Conservation (phyloP, 2,329 filamentous ascomycete species). For the Tolypocladium ophioglossoides region DNA sequence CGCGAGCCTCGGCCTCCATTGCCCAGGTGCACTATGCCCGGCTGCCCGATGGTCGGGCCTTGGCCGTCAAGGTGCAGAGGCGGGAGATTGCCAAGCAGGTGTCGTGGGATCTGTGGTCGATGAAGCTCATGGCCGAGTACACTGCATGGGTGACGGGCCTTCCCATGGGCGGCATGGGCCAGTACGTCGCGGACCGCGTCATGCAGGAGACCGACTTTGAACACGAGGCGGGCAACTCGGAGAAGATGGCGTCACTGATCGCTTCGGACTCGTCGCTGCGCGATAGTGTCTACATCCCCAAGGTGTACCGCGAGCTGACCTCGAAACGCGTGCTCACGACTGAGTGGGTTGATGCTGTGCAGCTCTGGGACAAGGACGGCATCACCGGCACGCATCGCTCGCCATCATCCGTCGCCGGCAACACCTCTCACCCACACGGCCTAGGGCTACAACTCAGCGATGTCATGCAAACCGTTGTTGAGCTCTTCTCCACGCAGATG, state of each 20-base stretch:
- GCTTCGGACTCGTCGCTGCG: constrained; percentile 43
- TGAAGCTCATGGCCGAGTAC: constrained; percentile 34
- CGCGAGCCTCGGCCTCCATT: constrained; percentile 50
- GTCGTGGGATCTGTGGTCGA: constrained; percentile 58
- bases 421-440: constrained; percentile 20
- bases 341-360: constrained; percentile 60
- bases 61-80: constrained; percentile 62
- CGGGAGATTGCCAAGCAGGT: constrained; percentile 55
- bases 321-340: constrained; percentile 58
- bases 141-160: constrained; percentile 39
- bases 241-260: constrained; percentile 48
- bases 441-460: constrained; percentile 51
- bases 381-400: constrained; percentile 30
- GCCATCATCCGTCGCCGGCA: constrained; percentile 34
- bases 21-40: constrained; percentile 61
- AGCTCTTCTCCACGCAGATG: constrained; percentile 61
- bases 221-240: constrained; percentile 54
- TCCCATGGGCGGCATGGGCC: constrained; percentile 54
- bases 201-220: constrained; percentile 58
- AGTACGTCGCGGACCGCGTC: constrained; percentile 54
- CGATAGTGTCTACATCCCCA: constrained; percentile 54
- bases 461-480: constrained; percentile 59
- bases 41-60: constrained; percentile 45
- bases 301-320: constrained; percentile 46
- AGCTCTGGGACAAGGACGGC: constrained; percentile 56